These are phyloP conservation scores for Rachicladosporium sp. DNA, from an alignment of 2,329 filamentous ascomycete species.

Conservation along the genomic window DNA sequence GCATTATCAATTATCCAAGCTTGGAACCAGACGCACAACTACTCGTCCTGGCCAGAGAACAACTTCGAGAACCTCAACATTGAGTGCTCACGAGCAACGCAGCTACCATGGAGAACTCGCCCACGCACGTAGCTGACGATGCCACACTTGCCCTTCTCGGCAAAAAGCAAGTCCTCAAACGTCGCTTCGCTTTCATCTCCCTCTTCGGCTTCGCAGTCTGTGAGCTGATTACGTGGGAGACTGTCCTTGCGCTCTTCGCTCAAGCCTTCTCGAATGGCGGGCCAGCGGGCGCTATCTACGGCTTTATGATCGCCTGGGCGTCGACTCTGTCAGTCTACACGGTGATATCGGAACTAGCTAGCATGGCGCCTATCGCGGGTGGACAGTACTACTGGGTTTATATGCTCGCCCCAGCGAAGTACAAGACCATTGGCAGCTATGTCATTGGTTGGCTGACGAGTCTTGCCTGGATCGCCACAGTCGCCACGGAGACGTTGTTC, in stretches of 20 bases:
- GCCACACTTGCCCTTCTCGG: constrained; percentile 31
- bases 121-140: constrained; percentile 18
- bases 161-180: constrained; percentile 34
- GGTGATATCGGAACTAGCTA: constrained; percentile 36
- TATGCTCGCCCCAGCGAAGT: constrained; percentile 31
- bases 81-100: not conserved
- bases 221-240: constrained; percentile 36
- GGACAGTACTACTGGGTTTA: constrained; percentile 37
- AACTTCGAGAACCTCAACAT: not conserved
- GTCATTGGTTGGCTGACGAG: constrained; percentile 33
- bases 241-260: constrained; percentile 31
- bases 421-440: constrained; percentile 31
- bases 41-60: not conserved
- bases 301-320: constrained; percentile 40
- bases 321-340: constrained; percentile 37
- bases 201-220: constrained; percentile 34
- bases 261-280: constrained; percentile 35
- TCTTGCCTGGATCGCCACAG: constrained; percentile 31
- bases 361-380: constrained; percentile 35
- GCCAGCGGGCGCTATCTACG: constrained; percentile 38
- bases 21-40: no score
- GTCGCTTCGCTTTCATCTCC: constrained; percentile 31
- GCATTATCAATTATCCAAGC: not conserved
- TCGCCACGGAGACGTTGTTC: constrained; percentile 31
- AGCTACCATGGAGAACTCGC: constrained; percentile 10